Evolutionary conservation across 192 early-diverging fungal species (phyloP), one percentile per base, ranked within the genome.

Genomic region (Podila epigama): DNA sequence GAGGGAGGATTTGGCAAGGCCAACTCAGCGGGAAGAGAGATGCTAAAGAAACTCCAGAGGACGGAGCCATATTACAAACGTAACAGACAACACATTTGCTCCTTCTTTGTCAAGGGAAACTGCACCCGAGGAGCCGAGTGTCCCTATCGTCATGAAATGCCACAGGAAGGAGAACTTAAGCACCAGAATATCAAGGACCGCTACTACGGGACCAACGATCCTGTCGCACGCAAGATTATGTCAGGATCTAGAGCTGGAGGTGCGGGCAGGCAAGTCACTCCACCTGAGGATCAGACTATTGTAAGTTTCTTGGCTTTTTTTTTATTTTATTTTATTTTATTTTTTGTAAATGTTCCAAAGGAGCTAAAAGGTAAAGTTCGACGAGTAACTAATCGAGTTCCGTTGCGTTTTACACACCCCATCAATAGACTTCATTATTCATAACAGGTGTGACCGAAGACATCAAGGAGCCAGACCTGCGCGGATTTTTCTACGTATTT

Each of bases 121-220:
- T 99, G 98, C 77, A 99, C 89, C 25, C 91, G 98, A 33, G 98
- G 97, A 39, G 92, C 89, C 39, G 92, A 93, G 66, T 99, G 98
- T 69, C 97, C 98, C 13, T 98, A 95, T 79, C 85, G 93, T n/a
- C 97, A 98, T 69, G 97, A 97, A 69, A 84, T 96, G 77, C 96
- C 96, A 13, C 83, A 86, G 58, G 90, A 96, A 15, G 85, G 89
- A 50, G 96, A 96, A 59, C 67, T 96, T 55, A 84, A 91, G 15
- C 85, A 96, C 79, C 96, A 97, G 65, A 98, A 97, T 80, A 94
- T 98, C 55, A 90, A 91, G 55, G 97, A 98, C 83, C 86, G 97
- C 57, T 98, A 97, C 83, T 91, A 94, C 68, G 97, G 97, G 20
- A 88, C 84, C 51, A 97, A 98, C 72, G 97, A 98, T 72, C 96